A percentile compares a stretch with the other conserved stretches of the same genome.
These are phyloP conservation scores for Candida glucosophila DNA, from an alignment of 1,139 yeast genomes.

Conservation along the genomic window DNA sequence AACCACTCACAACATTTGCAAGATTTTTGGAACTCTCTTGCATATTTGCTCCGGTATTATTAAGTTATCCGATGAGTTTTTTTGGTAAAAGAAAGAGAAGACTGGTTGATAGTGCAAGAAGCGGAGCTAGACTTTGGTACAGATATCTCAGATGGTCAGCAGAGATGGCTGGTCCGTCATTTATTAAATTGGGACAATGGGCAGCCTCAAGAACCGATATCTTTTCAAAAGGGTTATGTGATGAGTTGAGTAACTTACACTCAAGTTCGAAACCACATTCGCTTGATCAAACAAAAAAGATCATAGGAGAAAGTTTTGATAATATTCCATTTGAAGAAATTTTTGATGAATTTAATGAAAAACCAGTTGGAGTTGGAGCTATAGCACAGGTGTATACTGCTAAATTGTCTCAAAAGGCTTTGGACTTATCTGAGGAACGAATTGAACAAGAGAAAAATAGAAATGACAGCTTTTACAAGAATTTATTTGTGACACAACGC, in stretches of 20 bases:
- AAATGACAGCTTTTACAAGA: constrained; percentile 17
- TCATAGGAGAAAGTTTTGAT: constrained; percentile 54
- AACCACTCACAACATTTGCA: constrained; percentile 59
- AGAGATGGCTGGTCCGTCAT: constrained; percentile 88
- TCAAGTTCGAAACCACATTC: constrained; percentile 78
- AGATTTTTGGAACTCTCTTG: constrained; percentile 62
- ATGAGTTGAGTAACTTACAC: constrained; percentile 68
- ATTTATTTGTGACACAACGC: constrained; percentile 31
- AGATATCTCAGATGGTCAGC: constrained; percentile 55
- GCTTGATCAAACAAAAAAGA: constrained; percentile 47
- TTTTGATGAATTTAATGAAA: constrained; percentile 68
- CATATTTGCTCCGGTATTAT: constrained; percentile 63
- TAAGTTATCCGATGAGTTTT: constrained; percentile 57
- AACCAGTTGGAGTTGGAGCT: constrained; percentile 91
- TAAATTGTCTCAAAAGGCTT: constrained; percentile 42
- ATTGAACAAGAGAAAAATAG: constrained; percentile 4
- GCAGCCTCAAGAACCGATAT: constrained; percentile 98
- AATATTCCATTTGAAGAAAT: constrained; percentile 61
- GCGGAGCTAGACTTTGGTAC: constrained; percentile 72
- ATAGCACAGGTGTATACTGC: constrained; percentile 93
- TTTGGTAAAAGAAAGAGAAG: constrained; percentile 38
- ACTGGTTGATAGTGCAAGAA: constrained; percentile 27
- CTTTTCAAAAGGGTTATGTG: constrained; percentile 73
- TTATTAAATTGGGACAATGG: constrained; percentile 97
- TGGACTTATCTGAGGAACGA: constrained; percentile 18